phyloP scores from a whole-genome alignment of 805 yeast genomes.

The Candida endomychidarum region DNA sequence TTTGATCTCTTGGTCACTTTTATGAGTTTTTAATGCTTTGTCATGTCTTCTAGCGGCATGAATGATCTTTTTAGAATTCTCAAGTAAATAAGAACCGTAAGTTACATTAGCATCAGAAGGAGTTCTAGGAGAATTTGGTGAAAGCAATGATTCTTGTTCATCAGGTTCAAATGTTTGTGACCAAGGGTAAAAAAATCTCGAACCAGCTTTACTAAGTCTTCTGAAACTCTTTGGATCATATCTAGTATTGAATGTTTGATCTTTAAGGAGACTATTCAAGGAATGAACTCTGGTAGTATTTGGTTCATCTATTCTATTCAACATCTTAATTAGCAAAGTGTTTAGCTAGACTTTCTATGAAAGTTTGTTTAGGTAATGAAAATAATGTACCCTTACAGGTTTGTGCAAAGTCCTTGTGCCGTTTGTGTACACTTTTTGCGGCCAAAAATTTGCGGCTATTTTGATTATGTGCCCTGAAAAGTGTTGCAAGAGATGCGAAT shows the following conservation, averaged over 20 bases:
- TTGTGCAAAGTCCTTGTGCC: too few relatives aligned
- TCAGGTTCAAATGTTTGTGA: not conserved
- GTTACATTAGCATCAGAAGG: not conserved
- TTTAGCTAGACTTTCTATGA: too few relatives aligned
- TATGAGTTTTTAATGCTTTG: not conserved
- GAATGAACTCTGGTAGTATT: slow-evolving; percentile 12
- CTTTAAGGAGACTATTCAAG: slow-evolving; percentile 14
- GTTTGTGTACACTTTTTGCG: slow-evolving; percentile 1
- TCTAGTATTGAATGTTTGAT: slow-evolving; percentile 9
- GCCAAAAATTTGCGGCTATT: slow-evolving; percentile 1
- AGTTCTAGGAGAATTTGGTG: too few relatives aligned
- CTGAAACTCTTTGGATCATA: slow-evolving; percentile 5
- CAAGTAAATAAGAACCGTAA: not conserved
- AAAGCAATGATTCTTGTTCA: not conserved
- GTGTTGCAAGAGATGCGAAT: slow-evolving; percentile 8
- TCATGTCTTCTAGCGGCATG: slow-evolving; percentile 2
- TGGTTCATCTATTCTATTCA: not conserved
- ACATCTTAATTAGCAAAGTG: slow-evolving; percentile 6
- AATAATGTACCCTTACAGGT: too few relatives aligned
- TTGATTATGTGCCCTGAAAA: slow-evolving; percentile 3
- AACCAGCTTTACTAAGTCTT: slow-evolving; percentile 7
- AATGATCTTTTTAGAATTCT: slow-evolving; percentile 1
- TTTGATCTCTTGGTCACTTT: not conserved
- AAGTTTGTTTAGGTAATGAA: too few relatives aligned
- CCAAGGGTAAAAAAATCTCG: slow-evolving; percentile 11